These are phyloP conservation scores for Taiozyma onychis DNA, from an alignment of 1,139 yeast species.

Conservation along the genomic window DNA sequence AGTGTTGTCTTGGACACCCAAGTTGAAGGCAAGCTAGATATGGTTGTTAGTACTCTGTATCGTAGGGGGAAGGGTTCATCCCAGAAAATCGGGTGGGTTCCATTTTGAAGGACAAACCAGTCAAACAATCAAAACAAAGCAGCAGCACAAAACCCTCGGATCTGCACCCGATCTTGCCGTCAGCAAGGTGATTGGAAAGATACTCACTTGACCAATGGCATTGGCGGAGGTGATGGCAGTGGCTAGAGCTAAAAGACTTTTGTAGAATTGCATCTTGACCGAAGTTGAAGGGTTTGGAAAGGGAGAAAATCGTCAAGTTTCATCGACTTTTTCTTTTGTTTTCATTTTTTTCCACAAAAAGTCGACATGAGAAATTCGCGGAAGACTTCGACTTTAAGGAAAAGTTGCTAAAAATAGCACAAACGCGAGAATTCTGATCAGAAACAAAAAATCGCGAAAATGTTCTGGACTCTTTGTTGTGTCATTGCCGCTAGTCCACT, in stretches of 20 bases:
- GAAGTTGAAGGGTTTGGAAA: neutral
- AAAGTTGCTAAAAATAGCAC: neutral
- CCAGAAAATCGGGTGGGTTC: neutral
- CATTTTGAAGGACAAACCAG: neutral
- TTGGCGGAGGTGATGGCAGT: constrained; percentile 18
- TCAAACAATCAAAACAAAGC: neutral
- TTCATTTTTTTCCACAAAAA: neutral
- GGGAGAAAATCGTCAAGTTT: neutral
- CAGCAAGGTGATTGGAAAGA: neutral
- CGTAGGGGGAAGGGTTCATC: neutral
- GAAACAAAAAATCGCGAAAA: neutral
- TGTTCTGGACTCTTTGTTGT: no score
- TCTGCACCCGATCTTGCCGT: neutral
- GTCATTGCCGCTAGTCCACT: no score
- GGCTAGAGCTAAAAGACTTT: constrained; percentile 17
- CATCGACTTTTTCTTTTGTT: neutral
- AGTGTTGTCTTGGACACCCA: constrained; percentile 65
- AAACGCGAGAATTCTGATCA: neutral
- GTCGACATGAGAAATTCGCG: neutral
- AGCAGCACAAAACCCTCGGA: neutral
- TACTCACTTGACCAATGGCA: constrained; percentile 16
- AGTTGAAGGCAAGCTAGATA: constrained; percentile 57
- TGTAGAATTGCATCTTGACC: constrained; percentile 14
- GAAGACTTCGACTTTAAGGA: neutral
- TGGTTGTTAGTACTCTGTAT: constrained; percentile 26